Percentiles rank a stretch among this genome's conserved stretches.
Evolutionary conservation across 306 rosid species (phyloP).

Genomic region (Rubus parviflorus): DNA sequence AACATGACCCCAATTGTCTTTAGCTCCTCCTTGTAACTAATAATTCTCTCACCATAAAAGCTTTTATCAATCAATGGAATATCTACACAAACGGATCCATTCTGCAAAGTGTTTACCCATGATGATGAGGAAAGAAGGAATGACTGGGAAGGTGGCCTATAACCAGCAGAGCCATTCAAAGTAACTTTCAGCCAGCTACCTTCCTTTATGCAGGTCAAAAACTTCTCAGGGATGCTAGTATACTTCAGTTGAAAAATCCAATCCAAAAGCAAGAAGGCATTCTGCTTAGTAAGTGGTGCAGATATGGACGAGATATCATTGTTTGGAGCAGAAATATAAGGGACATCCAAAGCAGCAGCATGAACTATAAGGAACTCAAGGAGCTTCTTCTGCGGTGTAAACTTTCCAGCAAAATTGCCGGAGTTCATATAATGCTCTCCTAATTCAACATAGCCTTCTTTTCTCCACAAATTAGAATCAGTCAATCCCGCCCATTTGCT

Average conservation of each 20-base stretch:
- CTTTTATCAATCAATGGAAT: conserved; percentile 55
- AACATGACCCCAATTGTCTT: conserved; percentile 63
- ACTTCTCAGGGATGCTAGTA: conserved; percentile 30
- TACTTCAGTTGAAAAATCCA: conserved; percentile 51
- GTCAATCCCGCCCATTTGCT: conserved; percentile 69
- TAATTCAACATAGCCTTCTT: conserved; percentile 49
- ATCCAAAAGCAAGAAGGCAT: conserved; percentile 58
- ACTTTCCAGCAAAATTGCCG: conserved; percentile 33
- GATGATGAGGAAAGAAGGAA: conserved; percentile 43
- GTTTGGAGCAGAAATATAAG: conserved; percentile 56
- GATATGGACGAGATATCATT: conserved; percentile 37
- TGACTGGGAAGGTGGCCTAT: conserved; percentile 57
- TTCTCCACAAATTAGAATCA: conserved; percentile 62
- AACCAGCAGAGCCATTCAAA: conserved; percentile 27
- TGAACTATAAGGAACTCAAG: conserved; percentile 39
- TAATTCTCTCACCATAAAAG: conserved; percentile 47
- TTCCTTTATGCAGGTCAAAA: conserved; percentile 49
- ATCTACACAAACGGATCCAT: conserved; percentile 57
- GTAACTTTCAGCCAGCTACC: conserved; percentile 68
- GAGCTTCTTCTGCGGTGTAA: conserved; percentile 17
- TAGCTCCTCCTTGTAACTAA: conserved; percentile 52
- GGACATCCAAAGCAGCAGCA: conserved; percentile 57
- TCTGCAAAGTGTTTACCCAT: conserved; percentile 50
- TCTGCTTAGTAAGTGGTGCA: conserved; percentile 52
- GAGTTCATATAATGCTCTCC: conserved; percentile 42